Conservation (phyloP, 805 yeast genomes). For the Wickerhamomyces pijperi region DNA sequence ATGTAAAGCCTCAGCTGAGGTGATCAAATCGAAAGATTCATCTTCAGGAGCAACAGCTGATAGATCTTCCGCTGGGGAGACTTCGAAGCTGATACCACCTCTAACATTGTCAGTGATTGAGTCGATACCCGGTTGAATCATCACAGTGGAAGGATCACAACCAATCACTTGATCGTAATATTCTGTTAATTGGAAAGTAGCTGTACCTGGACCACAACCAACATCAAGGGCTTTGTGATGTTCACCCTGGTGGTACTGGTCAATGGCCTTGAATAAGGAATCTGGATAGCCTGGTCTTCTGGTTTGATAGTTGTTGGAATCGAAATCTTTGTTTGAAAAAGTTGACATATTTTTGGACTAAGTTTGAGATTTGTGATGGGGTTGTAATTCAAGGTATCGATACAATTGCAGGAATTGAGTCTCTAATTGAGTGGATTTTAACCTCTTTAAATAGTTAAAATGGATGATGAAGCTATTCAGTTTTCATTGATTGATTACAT, state of each 20-base stretch:
- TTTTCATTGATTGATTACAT: no score
- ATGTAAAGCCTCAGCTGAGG: slow-evolving; percentile 79
- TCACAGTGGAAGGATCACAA: slow-evolving; percentile 41
- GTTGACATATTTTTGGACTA: slow-evolving; percentile 50
- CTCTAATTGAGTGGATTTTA: no score
- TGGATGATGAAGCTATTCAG: no score
- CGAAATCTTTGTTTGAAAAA: slow-evolving; percentile 36
- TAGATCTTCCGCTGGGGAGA: slow-evolving; percentile 18
- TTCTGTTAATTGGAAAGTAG: slow-evolving; percentile 35
- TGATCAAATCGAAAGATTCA: slow-evolving; percentile 45
- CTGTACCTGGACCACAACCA: slow-evolving; percentile 69
- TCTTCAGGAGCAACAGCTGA: slow-evolving; percentile 26
- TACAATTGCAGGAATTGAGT: no score
- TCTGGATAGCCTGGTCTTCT: slow-evolving; percentile 56
- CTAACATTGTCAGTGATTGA: slow-evolving; percentile 7
- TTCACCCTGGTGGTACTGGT: slow-evolving; percentile 27
- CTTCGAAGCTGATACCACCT: slow-evolving; percentile 13
- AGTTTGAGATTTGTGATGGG: no score
- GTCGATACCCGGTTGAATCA: slow-evolving; percentile 35
- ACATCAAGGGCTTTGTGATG: slow-evolving; percentile 37
- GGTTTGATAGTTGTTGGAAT: slow-evolving; percentile 35
- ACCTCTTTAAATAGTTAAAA: no score
- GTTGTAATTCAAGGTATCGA: no score
- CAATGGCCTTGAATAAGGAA: slow-evolving; percentile 31
- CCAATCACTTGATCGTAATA: slow-evolving; percentile 40